phyloP scores from a whole-genome alignment of 2,329 filamentous ascomycete genomes.

The Calcarisporium arbuscula region DNA sequence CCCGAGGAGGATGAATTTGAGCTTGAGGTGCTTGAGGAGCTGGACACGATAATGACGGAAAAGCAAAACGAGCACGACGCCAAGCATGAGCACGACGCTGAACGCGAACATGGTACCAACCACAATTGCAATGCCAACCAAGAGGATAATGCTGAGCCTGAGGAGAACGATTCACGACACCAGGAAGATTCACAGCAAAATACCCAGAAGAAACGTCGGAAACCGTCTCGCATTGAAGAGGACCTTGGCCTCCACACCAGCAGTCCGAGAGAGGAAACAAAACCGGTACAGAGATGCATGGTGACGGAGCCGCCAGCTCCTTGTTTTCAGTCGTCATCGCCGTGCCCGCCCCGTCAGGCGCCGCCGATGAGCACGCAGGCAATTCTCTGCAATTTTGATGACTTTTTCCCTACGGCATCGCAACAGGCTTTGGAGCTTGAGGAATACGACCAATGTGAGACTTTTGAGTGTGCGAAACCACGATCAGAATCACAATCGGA shows the following conservation, averaged over 20 bases:
- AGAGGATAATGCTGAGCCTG: not conserved
- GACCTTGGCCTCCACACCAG: constrained; percentile 2
- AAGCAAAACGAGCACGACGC: constrained; percentile 1
- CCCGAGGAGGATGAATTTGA: constrained; percentile 18
- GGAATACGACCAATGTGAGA: too few species aligned
- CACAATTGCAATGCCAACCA: too few species aligned
- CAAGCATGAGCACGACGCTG: too few species aligned
- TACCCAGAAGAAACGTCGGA: not conserved
- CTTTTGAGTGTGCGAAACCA: too few species aligned
- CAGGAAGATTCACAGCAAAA: too few species aligned
- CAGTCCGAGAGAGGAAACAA: not conserved
- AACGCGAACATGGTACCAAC: too few species aligned
- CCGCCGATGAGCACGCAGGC: constrained; percentile 42
- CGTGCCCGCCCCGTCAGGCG: constrained; percentile 13
- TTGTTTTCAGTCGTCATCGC: constrained; percentile 8
- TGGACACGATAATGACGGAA: constrained; percentile 12
- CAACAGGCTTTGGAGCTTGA: constrained; percentile 50
- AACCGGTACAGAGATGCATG: not conserved
- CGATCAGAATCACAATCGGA: too few species aligned
- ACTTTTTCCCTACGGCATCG: constrained; percentile 50
- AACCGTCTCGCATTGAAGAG: not conserved
- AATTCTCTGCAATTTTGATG: constrained; percentile 46
- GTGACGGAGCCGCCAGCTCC: not conserved
- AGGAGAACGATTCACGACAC: not conserved
- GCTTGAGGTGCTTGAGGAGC: constrained; percentile 16